Evolutionary conservation across 352 stramenopile genomes (phyloP).

Genomic region (Discostella stelligera): DNA sequence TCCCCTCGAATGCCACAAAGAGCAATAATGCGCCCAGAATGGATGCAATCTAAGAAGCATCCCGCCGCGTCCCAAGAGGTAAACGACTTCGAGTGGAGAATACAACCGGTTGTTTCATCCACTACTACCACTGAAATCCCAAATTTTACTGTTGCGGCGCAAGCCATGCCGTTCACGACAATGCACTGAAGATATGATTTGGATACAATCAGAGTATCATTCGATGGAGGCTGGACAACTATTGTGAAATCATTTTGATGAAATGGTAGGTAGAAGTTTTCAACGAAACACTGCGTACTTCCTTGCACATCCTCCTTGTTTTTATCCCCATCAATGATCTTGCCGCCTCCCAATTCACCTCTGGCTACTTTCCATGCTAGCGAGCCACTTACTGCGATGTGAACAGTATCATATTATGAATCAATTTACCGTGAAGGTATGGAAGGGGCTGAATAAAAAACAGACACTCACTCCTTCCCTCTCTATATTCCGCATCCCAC

Average conservation of each 20-base stretch:
- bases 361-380: constrained; percentile 65
- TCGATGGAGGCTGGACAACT: constrained; percentile 19
- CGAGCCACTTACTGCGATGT: constrained; percentile 52
- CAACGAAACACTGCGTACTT: constrained; percentile 34
- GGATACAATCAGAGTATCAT: constrained; percentile 13
- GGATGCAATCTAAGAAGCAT: constrained; percentile 59
- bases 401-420: background rate
- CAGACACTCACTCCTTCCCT: constrained; percentile 43
- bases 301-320: constrained; percentile 10
- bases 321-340: constrained; percentile 17
- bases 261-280: constrained; percentile 54
- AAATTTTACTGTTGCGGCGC: constrained; percentile 40
- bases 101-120: constrained; percentile 63
- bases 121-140: constrained; percentile 67
- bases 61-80: constrained; percentile 40
- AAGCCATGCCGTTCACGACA: constrained; percentile 42
- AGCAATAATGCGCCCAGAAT: constrained; percentile 56
- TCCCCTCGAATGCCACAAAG: constrained; percentile 39
- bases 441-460: background rate
- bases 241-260: constrained; percentile 26
- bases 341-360: constrained; percentile 55
- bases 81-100: constrained; percentile 73
- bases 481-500: constrained; percentile 67
- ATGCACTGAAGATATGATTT: constrained; percentile 37
- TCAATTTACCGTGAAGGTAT: too few species aligned